These are phyloP conservation scores for Mesotaenium endlicherianum DNA, from an alignment of 139 green algal species.

Conservation along the genomic window DNA sequence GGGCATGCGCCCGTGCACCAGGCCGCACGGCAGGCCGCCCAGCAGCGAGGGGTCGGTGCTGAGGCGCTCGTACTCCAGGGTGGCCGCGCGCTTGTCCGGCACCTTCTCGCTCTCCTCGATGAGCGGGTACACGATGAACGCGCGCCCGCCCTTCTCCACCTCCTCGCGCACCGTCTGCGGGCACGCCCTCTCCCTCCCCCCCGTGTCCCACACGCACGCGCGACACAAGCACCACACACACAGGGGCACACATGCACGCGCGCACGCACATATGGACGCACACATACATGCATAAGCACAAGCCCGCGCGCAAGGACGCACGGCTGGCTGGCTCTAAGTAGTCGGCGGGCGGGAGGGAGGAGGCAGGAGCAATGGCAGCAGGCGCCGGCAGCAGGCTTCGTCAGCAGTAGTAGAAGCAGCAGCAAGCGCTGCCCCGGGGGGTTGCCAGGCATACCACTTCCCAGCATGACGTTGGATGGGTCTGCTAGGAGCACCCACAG, in stretches of 20 bases:
- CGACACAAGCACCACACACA: not conserved
- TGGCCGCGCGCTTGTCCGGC: not conserved
- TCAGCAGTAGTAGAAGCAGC: too few species aligned
- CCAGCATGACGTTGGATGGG: too few species aligned
- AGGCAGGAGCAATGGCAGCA: too few species aligned
- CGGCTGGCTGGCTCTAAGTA: not conserved
- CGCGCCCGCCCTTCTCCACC: constrained; percentile 30
- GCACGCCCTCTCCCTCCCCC: not conserved
- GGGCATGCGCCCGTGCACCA: constrained; percentile 75
- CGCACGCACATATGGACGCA: not conserved
- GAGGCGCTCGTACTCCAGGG: constrained; percentile 6
- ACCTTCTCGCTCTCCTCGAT: constrained; percentile 35
- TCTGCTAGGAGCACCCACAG: too few species aligned
- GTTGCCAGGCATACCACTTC: too few species aligned
- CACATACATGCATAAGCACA: not conserved
- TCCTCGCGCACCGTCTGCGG: constrained; percentile 43
- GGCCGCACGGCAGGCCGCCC: constrained; percentile 50
- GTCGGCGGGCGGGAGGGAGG: too few species aligned
- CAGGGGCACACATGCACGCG: not conserved
- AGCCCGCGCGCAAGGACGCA: not conserved
- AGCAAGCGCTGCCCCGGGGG: too few species aligned
- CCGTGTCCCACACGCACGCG: not conserved
- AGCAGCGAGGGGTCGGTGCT: not conserved
- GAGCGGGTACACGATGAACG: constrained; percentile 46
- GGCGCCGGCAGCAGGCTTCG: too few species aligned